phyloP scores from a whole-genome alignment of 495 filamentous ascomycete genomes.

The Chaetomium cochliodes region DNA sequence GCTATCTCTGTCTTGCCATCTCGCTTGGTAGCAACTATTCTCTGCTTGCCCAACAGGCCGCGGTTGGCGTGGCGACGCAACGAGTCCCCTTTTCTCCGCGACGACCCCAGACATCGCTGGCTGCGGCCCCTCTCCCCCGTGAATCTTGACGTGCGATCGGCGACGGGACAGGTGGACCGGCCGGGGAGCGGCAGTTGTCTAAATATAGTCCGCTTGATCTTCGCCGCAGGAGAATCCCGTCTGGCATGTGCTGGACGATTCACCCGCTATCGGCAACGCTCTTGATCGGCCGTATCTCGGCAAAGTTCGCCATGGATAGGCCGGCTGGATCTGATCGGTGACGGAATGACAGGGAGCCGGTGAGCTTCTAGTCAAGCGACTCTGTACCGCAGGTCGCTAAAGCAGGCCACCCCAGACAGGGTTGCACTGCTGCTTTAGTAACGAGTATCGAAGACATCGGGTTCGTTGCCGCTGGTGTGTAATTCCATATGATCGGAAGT shows the following conservation, averaged over 20 bases:
- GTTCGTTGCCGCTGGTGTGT: not conserved
- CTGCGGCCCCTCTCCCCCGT: not conserved
- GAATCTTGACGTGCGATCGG: not conserved
- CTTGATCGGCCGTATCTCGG: too few relatives aligned
- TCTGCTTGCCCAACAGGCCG: not conserved
- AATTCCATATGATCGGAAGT: conserved; percentile 8
- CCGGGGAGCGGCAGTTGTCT: not conserved
- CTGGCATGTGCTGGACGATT: not conserved
- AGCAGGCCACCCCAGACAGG: not conserved
- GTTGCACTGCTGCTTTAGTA: not conserved
- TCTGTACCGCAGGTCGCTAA: not conserved
- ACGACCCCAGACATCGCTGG: not conserved
- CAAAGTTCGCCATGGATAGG: not conserved
- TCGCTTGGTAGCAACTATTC: not conserved
- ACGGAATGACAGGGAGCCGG: not conserved
- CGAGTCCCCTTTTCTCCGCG: not conserved
- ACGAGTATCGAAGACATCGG: not conserved
- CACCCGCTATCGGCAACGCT: not conserved
- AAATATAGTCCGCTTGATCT: not conserved
- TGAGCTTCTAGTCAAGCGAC: not conserved
- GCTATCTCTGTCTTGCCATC: not conserved
- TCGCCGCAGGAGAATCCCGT: not conserved
- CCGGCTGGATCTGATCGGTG: not conserved
- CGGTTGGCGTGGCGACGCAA: not conserved
- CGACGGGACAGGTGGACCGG: not conserved